phyloP scores from a whole-genome alignment of 2,329 filamentous ascomycete species.

The Trichoderma endophyticum region DNA sequence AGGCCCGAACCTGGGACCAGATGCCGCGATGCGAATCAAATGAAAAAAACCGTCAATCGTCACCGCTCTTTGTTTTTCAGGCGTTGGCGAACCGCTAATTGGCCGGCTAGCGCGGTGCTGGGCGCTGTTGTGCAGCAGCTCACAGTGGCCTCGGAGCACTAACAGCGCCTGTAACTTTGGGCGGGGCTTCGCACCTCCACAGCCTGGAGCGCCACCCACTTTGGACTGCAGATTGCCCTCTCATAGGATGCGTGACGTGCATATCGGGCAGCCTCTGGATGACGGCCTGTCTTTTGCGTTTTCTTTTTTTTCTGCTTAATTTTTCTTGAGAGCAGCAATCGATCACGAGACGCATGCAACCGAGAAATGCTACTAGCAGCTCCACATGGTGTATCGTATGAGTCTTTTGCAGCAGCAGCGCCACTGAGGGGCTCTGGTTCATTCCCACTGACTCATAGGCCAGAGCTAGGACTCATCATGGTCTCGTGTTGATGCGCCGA shows the following conservation, averaged over 20 bases:
- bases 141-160: not conserved
- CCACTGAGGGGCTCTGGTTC: slow-evolving; percentile 5
- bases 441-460: slow-evolving; percentile 10
- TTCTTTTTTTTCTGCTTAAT: not conserved
- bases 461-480: not conserved
- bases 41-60: slow-evolving; percentile 1
- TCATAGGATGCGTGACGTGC: slow-evolving; percentile 10
- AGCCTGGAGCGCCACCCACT: slow-evolving; percentile 9
- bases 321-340: not conserved
- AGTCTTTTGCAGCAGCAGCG: slow-evolving; percentile 4
- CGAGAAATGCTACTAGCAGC: not conserved
- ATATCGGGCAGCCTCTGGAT: slow-evolving; percentile 1
- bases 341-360: slow-evolving; percentile 10
- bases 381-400: slow-evolving; percentile 1
- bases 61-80: slow-evolving; percentile 18
- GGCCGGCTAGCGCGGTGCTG: not conserved
- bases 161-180: slow-evolving; percentile 3
- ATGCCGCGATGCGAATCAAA: not conserved
- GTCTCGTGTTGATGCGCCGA: not conserved
- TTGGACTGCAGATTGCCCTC: slow-evolving; percentile 1
- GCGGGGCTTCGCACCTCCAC: slow-evolving; percentile 6
- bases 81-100: not conserved
- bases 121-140: slow-evolving; percentile 9
- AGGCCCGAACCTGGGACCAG: not conserved
- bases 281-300: not conserved